Conservation (phyloP, 2,329 filamentous ascomycete species). For the Aphanocladium album region DNA sequence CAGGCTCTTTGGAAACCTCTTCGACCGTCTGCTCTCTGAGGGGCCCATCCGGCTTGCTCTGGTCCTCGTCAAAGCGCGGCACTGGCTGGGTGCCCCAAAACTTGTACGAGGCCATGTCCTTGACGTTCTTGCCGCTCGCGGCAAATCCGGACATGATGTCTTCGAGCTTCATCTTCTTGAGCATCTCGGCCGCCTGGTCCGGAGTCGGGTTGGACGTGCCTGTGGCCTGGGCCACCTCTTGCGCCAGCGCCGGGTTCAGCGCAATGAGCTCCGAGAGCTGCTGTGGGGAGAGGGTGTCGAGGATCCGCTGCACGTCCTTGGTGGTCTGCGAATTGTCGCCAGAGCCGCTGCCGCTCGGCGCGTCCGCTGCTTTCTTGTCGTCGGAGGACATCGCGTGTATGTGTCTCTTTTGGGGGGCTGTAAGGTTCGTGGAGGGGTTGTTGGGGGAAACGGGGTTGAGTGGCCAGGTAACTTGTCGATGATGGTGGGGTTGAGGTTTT, state of each 20-base stretch:
- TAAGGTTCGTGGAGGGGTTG: neutral
- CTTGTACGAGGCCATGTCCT: constrained; percentile 96
- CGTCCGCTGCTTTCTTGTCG: constrained; percentile 31
- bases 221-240: constrained; percentile 42
- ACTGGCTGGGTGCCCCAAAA: constrained; percentile 99
- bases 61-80: constrained; percentile 66
- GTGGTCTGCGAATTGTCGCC: constrained; percentile 24
- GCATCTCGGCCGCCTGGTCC: constrained; percentile 44
- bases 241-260: constrained; percentile 67
- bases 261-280: constrained; percentile 62
- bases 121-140: constrained; percentile 78
- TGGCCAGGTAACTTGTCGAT: constrained; percentile 4
- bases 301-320: constrained; percentile 44
- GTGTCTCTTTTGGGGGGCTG: neutral
- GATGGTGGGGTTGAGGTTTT: constrained; percentile 13
- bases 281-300: constrained; percentile 48
- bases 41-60: constrained; percentile 66
- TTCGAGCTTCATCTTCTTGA: constrained; percentile 61
- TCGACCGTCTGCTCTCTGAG: constrained; percentile 76
- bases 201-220: constrained; percentile 31
- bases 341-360: constrained; percentile 30
- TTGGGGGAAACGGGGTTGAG: neutral
- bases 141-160: constrained; percentile 73
- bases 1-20: constrained; percentile 71
- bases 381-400: constrained; percentile 28